phyloP scores from a whole-genome alignment of 2,329 filamentous ascomycete genomes.

The Knufia petricola region DNA sequence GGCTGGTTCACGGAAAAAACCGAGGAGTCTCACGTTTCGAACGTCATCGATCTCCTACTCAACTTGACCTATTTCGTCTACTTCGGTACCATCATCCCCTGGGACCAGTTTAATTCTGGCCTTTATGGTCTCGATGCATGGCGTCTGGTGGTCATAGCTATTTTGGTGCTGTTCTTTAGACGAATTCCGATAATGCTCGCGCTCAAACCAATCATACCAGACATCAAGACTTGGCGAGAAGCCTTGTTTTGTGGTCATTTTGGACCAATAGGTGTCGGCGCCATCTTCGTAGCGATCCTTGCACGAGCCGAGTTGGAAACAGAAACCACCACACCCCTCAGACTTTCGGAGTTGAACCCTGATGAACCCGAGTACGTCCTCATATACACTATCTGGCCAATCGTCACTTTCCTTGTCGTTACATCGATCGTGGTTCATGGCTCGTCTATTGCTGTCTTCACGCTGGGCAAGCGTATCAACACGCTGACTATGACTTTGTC shows the following conservation, averaged over 20 bases:
- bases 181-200: slow-evolving; percentile 90
- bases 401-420: slow-evolving; percentile 88
- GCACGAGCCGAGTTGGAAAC: slow-evolving; percentile 85
- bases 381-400: slow-evolving; percentile 86
- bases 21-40: slow-evolving; percentile 95
- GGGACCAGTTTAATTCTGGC: slow-evolving; percentile 76
- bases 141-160: slow-evolving; percentile 84
- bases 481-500: slow-evolving; percentile 91
- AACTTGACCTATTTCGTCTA: slow-evolving; percentile 98
- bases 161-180: slow-evolving; percentile 90
- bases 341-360: slow-evolving; percentile 44
- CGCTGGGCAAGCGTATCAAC: slow-evolving; percentile 95
- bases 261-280: slow-evolving; percentile 91
- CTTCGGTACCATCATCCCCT: slow-evolving; percentile 92
- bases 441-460: slow-evolving; percentile 97
- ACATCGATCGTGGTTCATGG: slow-evolving; percentile 91
- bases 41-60: slow-evolving; percentile 94
- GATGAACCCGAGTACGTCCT: slow-evolving; percentile 57
- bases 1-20: slow-evolving; percentile 98
- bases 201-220: slow-evolving; percentile 85
- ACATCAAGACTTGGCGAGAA: slow-evolving; percentile 97
- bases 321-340: slow-evolving; percentile 62
- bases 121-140: slow-evolving; percentile 70
- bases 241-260: slow-evolving; percentile 96
- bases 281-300: slow-evolving; percentile 88